phyloP scores from a whole-genome alignment of 2,329 filamentous ascomycete genomes.

The Grosmannia clavigera region DNA sequence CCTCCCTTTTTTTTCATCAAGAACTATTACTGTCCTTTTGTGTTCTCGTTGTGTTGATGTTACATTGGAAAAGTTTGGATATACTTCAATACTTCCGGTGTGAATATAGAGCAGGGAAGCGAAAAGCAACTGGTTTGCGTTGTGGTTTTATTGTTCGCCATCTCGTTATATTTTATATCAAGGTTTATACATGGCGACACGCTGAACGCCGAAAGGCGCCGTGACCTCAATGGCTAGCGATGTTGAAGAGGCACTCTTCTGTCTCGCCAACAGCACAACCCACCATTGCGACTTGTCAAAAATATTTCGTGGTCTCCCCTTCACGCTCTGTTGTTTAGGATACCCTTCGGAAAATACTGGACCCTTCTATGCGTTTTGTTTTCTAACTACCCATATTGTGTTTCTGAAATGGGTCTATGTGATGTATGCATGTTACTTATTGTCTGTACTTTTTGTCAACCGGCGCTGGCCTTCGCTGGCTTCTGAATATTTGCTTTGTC shows the following conservation, averaged over 20 bases:
- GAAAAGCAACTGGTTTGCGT: neutral
- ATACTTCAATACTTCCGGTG: neutral
- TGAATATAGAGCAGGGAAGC: neutral
- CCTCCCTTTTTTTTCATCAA: neutral
- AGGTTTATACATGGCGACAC: neutral
- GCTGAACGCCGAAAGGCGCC: neutral
- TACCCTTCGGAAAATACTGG: neutral
- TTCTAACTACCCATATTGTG: neutral
- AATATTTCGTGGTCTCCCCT: neutral
- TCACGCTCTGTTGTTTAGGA: slow-evolving; percentile 1
- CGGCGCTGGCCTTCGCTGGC: neutral
- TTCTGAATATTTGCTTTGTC: neutral
- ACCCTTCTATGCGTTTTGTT: neutral
- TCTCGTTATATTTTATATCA: neutral
- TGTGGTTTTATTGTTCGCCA: neutral
- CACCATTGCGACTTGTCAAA: neutral
- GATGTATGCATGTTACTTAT: neutral
- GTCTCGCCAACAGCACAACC: neutral
- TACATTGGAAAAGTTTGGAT: neutral
- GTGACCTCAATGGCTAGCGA: neutral
- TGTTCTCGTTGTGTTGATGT: neutral
- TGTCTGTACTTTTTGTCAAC: neutral
- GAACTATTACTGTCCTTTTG: neutral
- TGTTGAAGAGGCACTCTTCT: neutral
- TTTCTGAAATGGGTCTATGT: neutral